Conservation (phyloP, 257 asterid species). For the Solanum etuberosum region DNA sequence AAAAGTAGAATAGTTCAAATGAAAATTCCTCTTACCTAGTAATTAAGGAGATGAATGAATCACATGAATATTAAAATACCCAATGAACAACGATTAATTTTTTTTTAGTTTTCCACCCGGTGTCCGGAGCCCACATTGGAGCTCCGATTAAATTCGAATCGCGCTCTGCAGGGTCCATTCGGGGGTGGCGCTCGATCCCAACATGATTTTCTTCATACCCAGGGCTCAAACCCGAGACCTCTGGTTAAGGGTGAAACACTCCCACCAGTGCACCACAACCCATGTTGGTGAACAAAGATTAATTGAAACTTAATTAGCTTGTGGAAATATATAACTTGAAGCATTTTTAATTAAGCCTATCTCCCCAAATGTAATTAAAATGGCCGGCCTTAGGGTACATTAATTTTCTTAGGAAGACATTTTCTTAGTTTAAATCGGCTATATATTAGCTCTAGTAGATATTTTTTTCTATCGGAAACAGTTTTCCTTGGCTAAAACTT, state of each 20-base stretch:
- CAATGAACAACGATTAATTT: not conserved
- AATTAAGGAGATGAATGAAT: not conserved
- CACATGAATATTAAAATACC: not conserved
- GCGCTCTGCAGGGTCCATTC: too few relatives aligned
- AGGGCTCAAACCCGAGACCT: too few relatives aligned
- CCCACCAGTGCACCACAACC: too few relatives aligned
- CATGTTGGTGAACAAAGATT: not conserved
- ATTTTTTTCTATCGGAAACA: not conserved
- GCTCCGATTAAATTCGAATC: too few relatives aligned
- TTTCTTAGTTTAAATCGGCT: not conserved
- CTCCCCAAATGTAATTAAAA: not conserved
- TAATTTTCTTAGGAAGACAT: not conserved
- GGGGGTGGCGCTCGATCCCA: too few relatives aligned
- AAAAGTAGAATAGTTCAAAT: not conserved
- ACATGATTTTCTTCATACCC: too few relatives aligned
- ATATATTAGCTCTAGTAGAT: not conserved
- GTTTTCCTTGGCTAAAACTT: too few relatives aligned
- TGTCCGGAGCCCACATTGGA: too few relatives aligned
- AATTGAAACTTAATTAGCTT: not conserved
- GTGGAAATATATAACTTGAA: not conserved
- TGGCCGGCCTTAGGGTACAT: not conserved
- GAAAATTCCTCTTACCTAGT: not conserved
- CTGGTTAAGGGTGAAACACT: too few relatives aligned
- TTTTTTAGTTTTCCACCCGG: too few relatives aligned
- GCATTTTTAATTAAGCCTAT: not conserved